Evolutionary conservation across 1,284 basidiomycete genomes (phyloP), one percentile per base, ranked within the genome.

Genomic region (Albatrellus sp.): DNA sequence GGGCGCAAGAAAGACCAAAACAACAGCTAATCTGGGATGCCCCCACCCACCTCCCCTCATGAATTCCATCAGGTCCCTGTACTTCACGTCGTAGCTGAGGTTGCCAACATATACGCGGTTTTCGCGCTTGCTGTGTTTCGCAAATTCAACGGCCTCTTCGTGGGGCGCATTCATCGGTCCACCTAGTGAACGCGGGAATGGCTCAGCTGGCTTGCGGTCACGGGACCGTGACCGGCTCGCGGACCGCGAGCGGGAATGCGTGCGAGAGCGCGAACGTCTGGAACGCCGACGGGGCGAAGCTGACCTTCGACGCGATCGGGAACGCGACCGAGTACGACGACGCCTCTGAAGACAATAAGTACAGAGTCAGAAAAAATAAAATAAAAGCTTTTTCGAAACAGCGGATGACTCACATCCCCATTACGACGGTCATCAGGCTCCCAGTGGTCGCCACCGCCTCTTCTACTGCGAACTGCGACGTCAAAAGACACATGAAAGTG

Each of bases 31-130:
- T 65, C 63, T 72, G 66, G 73, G 68, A 75, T 72, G 72, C 78
- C 77, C 77, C 78, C 68, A 93, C 91, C 82, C 88, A 96, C 92
- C 91, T 91, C 89, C 88, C 80, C 85, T 77, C 90, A 94, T 93
- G 63, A 93, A 94, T 80, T 92, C 87, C 77, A 92, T 90, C 68
- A 98, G 75, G 71, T 96, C 91, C 67, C 88, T 81, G 71, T 93
- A 96, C 69, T 87, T 93, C 78, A 92, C 89, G 64, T 93, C 89
- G 74, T 96, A 98, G 61, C 85, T 88, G 65, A 98, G 78, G 66
- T 98, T 98, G 60, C 93, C 94, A 62, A 98, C 90, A 60, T 98
- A 98, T 57, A 98, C 90, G 53, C 94, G 77, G 67, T 97, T 93
- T 72, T 98, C 92, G 72, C 90, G 81, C 73, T 93, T 89, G 80